phyloP scores from a whole-genome alignment of 768 basidiomycete species.

The Mycena polygramma region DNA sequence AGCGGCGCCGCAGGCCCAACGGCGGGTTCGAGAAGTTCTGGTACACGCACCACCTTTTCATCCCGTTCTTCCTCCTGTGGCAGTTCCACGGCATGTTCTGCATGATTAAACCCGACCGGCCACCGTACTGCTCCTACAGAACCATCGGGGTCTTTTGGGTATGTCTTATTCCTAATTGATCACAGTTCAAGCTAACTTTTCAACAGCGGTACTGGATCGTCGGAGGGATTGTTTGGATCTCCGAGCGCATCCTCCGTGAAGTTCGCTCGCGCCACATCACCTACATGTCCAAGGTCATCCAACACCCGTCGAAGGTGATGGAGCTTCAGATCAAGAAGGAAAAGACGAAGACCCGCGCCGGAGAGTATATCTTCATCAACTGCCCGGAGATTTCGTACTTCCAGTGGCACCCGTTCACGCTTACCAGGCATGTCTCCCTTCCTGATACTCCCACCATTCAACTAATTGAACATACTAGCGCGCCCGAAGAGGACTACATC shows the following conservation, averaged over 20 bases:
- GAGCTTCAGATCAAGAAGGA: constrained; percentile 69
- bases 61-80: constrained; percentile 94
- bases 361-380: constrained; percentile 93
- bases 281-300: constrained; percentile 94
- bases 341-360: constrained; percentile 68
- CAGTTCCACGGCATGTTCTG: constrained; percentile 98
- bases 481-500: constrained; percentile 96
- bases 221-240: constrained; percentile 88
- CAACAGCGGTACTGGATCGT: constrained; percentile 88
- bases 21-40: constrained; percentile 86
- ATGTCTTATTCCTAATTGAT: constrained; percentile 43
- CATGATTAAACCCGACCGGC: constrained; percentile 92
- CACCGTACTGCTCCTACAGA: constrained; percentile 89
- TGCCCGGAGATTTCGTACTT: constrained; percentile 95
- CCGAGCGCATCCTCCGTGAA: constrained; percentile 93
- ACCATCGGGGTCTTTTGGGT: constrained; percentile 97
- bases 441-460: background rate
- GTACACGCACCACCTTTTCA: constrained; percentile 91
- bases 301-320: constrained; percentile 94
- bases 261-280: constrained; percentile 91
- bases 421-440: constrained; percentile 71
- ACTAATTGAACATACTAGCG: constrained; percentile 57
- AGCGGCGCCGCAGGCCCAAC: constrained; percentile 72
- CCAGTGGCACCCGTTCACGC: constrained; percentile 97
- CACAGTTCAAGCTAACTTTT: no score